Evolutionary conservation across 2,329 filamentous ascomycete species (phyloP), one percentile per base, ranked within the genome.

Genomic region (Lizonia empirigonia): DNA sequence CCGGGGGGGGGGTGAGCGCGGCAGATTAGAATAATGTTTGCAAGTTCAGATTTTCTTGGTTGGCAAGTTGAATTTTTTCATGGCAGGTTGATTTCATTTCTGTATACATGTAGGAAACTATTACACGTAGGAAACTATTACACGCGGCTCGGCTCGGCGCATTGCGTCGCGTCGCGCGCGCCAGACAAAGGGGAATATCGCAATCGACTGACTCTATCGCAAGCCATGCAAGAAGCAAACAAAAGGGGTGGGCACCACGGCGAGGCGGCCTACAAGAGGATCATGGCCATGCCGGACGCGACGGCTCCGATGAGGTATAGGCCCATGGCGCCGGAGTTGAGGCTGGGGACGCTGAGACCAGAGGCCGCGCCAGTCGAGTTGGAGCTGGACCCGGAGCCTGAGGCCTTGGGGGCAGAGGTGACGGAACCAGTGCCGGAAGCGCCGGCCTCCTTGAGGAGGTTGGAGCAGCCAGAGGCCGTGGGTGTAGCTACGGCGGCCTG

Each of bases 371-470:
- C 71, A 5, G 53, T 45, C 23, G 56, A 57, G 51, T 45, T 47
- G 34, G 50, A 46, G 38, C 46, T 55, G 27, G 39, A 20, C 39
- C 45, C 29, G 44, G 58, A 58, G 15, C 51, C 48, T 19, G 48
- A 60, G 36, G 53, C 64, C 59, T 33, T 63, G 60, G 33, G 62
- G 27, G 64, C 59, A 49, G 59, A 56, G 50, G 70, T 74, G 27
- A 86, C 82, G 26, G 74, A 77, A 44, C 83, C 83, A 42, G 80
- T 81, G 26, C 84, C 84, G 53, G 78, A 79, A 24, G 82, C 76
- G 63, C 85, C 87, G 51, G 88, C 89, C 58, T 84, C 80, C 26
- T 77, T 74, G 50, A 94, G 76, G 49, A 87, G 78, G 38, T 74
- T 64, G 44, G 75, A 70, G 81, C 90, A 93, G 49, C 72, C 73